These are phyloP conservation scores for Picochlorum sp. DNA, from an alignment of 139 green algal genomes.

Conservation along the genomic window DNA sequence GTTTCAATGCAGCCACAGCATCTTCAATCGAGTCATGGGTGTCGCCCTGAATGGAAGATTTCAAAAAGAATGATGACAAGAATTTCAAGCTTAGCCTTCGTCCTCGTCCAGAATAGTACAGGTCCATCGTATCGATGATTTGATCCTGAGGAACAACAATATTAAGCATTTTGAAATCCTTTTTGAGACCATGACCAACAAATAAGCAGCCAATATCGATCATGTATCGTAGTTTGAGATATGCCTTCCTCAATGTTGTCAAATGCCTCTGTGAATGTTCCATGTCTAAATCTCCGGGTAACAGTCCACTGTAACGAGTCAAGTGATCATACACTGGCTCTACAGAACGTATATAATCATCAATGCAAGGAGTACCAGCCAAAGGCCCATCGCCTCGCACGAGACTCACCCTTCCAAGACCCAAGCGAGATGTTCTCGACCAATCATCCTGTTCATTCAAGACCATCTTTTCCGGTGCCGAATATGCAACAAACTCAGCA, in stretches of 20 bases:
- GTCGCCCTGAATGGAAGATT: constrained; percentile 63
- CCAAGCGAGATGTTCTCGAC: constrained; percentile 49
- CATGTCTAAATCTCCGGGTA: constrained; percentile 69
- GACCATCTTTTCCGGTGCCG: constrained; percentile 46
- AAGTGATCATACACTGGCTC: constrained; percentile 93
- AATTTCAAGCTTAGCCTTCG: constrained; percentile 88
- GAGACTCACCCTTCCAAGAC: constrained; percentile 78
- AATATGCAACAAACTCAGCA: constrained; percentile 85
- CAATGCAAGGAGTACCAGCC: constrained; percentile 59
- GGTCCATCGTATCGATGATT: constrained; percentile 88
- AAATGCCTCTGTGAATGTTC: constrained; percentile 63
- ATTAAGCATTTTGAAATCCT: constrained; percentile 96
- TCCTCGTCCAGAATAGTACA: constrained; percentile 76
- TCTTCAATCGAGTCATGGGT: constrained; percentile 90
- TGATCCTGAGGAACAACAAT: constrained; percentile 80
- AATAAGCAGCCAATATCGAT: constrained; percentile 78
- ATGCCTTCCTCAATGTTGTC: constrained; percentile 75
- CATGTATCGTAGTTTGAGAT: constrained; percentile 83
- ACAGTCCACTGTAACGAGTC: constrained; percentile 58
- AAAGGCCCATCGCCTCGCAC: constrained; percentile 62
- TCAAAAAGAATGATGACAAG: constrained; percentile 81
- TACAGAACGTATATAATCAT: constrained; percentile 84
- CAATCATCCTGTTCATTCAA: constrained; percentile 30
- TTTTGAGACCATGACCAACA: constrained; percentile 88
- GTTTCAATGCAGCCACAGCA: constrained; percentile 72